phyloP scores from a whole-genome alignment of 2,329 filamentous ascomycete species.

The Fusarium proliferatum region DNA sequence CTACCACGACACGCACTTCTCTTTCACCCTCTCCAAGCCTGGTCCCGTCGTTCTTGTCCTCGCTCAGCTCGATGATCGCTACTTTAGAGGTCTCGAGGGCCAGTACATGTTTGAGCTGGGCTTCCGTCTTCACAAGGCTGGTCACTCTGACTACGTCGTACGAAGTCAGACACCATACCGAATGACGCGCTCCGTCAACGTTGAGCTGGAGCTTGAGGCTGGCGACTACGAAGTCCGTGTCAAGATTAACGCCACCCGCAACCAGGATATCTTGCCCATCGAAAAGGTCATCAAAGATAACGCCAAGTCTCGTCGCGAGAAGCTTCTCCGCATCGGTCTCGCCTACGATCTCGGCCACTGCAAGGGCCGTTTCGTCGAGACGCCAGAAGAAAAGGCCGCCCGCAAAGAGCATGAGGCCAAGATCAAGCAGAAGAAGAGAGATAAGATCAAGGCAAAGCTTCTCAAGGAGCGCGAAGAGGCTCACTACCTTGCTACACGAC shows the following conservation, averaged over 20 bases:
- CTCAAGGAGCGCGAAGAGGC: conserved; percentile 53
- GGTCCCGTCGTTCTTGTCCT: conserved; percentile 66
- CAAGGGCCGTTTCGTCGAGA: conserved; percentile 67
- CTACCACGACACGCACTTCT: conserved; percentile 65
- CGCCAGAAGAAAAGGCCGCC: conserved; percentile 59
- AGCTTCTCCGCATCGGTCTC: conserved; percentile 76
- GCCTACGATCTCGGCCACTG: conserved; percentile 78
- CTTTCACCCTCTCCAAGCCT: conserved; percentile 60
- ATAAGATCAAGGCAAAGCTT: conserved; percentile 53
- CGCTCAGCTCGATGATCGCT: conserved; percentile 67
- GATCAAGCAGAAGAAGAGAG: conserved; percentile 53
- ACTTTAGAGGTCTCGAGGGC: conserved; percentile 67
- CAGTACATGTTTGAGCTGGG: conserved; percentile 66
- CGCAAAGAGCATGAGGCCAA: conserved; percentile 59
- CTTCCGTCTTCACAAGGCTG: conserved; percentile 64
- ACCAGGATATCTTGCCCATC: conserved; percentile 60
- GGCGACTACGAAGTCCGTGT: conserved; percentile 81
- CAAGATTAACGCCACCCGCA: conserved; percentile 76
- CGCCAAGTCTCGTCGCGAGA: conserved; percentile 73
- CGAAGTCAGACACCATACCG: conserved; percentile 64
- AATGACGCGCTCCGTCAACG: conserved; percentile 80
- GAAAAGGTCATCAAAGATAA: conserved; percentile 76
- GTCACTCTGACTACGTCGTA: conserved; percentile 64
- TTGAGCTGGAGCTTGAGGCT: conserved; percentile 78
- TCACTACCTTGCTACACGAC: conserved; percentile 52